Evolutionary conservation across 495 filamentous ascomycete genomes (phyloP), one percentile per base, ranked within the genome.

Genomic region (Annulohypoxylon bovei): DNA sequence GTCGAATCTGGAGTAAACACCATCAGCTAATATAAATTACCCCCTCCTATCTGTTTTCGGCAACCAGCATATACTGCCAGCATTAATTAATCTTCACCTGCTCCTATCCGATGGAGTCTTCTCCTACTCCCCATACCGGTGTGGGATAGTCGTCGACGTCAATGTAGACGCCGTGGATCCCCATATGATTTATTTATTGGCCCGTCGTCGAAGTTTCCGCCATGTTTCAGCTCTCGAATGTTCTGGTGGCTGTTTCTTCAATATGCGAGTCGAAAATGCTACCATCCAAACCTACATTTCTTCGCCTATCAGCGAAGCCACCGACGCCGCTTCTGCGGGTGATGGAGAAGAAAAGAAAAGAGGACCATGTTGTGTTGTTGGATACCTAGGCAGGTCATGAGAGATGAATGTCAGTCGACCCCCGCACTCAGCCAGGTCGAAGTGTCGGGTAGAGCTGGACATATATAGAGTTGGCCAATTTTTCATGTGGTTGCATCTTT

Each of bases 21-120:
- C 1, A 23, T 20, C 23, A 18, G 30, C 66, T 50, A 68, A 68
- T 68, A 62, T 68, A 32, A 68, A n/a, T n/a, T n/a, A n/a, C n/a
- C n/a, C n/a, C 66, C 52, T 42, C 50, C 30, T 12, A 23, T 25
- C 18, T 11, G 9, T 35, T 62, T 49, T 35, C 6, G 22, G 40
- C 22, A 52, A 16, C 58, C 39, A 14, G 30, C 6, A 46, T 12
- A 58, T n/a, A 7, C 58, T 42, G 58, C 44, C 22, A 50, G 59
- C 58, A 63, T 62, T 40, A 58, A 62, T 62, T 49, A 62, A 58
- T 50, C 16, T 39, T 47, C 2, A 33, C 27, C 3, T 32, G 9
- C 32, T 55, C 56, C 52, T 32, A 40, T 28, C 58, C 52, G 32
- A 11, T 62, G 52, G 39, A 49, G 20, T 4, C 4, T 27, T 20